Percentiles rank a stretch among this genome's conserved stretches.
Evolutionary conservation across 2,329 filamentous ascomycete genomes (phyloP).

Genomic region (Uncinocarpus reesii): DNA sequence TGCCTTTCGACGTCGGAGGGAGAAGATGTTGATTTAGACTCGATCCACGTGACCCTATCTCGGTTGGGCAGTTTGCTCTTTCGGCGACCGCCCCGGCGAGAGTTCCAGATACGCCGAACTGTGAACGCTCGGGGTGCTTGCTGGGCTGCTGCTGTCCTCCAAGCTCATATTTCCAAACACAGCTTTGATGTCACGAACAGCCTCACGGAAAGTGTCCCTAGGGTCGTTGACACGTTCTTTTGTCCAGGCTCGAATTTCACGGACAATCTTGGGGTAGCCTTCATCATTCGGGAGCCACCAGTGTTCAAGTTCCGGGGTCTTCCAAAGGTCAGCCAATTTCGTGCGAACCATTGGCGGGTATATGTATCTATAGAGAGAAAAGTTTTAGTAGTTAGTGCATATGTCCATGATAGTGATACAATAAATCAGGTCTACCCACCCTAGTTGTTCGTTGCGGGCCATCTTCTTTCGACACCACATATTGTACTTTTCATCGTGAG

Average conservation of each 20-base stretch:
- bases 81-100: conserved; percentile 11
- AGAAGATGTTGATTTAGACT: no score
- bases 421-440: conserved; percentile 47
- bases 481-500: conserved; percentile 58
- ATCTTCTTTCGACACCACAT: conserved; percentile 75
- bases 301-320: conserved; percentile 56
- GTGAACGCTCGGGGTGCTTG: conserved; percentile 21
- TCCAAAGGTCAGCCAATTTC: conserved; percentile 67
- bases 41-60: background rate
- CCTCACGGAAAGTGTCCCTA: conserved; percentile 46
- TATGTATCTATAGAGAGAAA: conserved; percentile 55
- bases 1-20: no score
- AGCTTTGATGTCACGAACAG: conserved; percentile 62
- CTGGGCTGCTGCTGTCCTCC: conserved; percentile 30
- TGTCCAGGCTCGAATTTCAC: conserved; percentile 68
- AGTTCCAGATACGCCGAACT: conserved; percentile 4
- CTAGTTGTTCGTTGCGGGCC: conserved; percentile 63
- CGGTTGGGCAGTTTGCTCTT: background rate
- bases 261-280: conserved; percentile 61
- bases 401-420: conserved; percentile 4
- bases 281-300: conserved; percentile 90
- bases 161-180: conserved; percentile 58
- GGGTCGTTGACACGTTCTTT: conserved; percentile 58
- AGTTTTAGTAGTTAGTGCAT: conserved; percentile 5
- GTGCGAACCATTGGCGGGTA: conserved; percentile 63